Evolutionary conservation across 208 protist genomes (phyloP).

Genomic region (Polymyxa betae): DNA sequence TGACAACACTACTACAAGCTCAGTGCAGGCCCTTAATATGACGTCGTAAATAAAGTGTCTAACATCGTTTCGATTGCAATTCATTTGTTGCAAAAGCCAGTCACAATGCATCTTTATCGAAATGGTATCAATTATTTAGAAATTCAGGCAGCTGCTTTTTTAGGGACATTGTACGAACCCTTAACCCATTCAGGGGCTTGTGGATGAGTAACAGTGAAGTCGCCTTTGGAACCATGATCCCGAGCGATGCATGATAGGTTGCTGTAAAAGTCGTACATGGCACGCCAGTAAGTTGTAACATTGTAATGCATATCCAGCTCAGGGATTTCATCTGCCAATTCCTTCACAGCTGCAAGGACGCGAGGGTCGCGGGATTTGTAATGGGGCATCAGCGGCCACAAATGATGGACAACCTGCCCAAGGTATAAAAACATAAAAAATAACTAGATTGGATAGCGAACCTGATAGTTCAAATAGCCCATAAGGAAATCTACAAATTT

Average conservation of each 20-base stretch:
- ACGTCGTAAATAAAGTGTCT: no score
- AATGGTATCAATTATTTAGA: no score
- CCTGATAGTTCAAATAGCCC: constrained; percentile 49
- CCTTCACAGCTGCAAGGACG: not conserved
- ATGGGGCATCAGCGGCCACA: constrained; percentile 45
- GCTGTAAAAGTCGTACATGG: constrained; percentile 26
- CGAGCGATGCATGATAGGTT: not conserved
- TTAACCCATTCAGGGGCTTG: constrained; percentile 28
- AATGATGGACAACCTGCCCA: not conserved
- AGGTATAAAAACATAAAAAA: not conserved
- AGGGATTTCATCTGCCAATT: constrained; percentile 16
- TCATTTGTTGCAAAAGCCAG: no score
- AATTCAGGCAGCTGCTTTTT: not conserved
- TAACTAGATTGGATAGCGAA: not conserved
- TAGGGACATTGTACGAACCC: not conserved
- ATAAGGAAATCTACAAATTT: constrained; percentile 10
- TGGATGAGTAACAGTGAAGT: not conserved
- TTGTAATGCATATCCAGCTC: constrained; percentile 38
- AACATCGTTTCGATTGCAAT: no score
- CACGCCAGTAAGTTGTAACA: constrained; percentile 48
- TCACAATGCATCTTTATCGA: no score
- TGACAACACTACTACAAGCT: no score
- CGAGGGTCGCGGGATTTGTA: not conserved
- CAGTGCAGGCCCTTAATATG: no score
- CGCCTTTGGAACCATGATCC: constrained; percentile 18